Evolutionary conservation across 2,329 filamentous ascomycete species (phyloP).

Genomic region (Alternaria alternata): DNA sequence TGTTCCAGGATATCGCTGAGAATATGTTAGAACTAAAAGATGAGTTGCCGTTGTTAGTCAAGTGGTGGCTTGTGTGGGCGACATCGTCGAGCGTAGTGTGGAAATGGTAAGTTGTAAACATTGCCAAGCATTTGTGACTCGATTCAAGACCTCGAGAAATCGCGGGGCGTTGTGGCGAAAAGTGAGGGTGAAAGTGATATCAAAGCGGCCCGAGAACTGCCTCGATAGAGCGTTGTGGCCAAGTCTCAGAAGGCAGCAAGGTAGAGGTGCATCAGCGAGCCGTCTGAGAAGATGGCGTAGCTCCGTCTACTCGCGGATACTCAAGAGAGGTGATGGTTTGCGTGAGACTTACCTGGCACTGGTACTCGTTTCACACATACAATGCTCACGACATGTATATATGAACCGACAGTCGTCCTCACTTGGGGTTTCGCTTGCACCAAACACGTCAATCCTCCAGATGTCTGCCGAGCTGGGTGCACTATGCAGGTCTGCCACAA

Average conservation of each 20-base stretch:
- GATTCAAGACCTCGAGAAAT: neutral
- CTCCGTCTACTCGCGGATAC: neutral
- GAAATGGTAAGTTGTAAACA: neutral
- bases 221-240: neutral
- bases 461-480: neutral
- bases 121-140: conserved; percentile 2
- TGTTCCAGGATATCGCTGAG: neutral
- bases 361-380: neutral
- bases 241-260: too few species aligned
- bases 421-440: neutral
- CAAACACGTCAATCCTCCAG: neutral
- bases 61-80: neutral
- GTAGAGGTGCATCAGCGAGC: neutral
- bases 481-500: neutral
- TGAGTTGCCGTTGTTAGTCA: neutral
- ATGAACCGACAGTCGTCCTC: neutral
- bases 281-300: neutral
- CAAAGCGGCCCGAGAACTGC: neutral
- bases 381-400: neutral
- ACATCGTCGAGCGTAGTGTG: neutral
- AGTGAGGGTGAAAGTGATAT: conserved; percentile 1
- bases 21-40: neutral
- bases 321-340: neutral
- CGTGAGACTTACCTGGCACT: neutral
- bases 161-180: neutral